A percentile compares a stretch with the other conserved stretches of the same genome.
These are phyloP conservation scores for Pterulicium gracile DNA, from an alignment of 1,284 basidiomycete species.

Conservation along the genomic window DNA sequence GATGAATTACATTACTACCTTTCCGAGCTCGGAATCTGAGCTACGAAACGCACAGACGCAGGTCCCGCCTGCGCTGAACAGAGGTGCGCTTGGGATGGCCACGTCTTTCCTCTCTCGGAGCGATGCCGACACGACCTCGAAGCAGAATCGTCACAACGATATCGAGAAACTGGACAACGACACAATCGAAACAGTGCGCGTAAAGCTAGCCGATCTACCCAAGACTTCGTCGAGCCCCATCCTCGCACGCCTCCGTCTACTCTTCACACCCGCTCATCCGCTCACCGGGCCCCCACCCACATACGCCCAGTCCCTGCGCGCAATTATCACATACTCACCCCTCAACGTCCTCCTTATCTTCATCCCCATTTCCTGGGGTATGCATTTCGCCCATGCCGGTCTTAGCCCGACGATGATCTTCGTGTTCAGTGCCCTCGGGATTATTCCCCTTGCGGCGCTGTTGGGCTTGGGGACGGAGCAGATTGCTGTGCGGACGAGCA, in stretches of 20 bases:
- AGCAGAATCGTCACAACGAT: too few species aligned
- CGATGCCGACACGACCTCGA: too few species aligned
- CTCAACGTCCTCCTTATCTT: constrained; percentile 37
- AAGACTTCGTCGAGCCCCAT: constrained; percentile 4
- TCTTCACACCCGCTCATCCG: constrained; percentile 25
- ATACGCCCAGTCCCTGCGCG: constrained; percentile 23
- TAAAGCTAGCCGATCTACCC: too few species aligned
- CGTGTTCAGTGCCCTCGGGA: constrained; percentile 36
- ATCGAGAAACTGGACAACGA: too few species aligned
- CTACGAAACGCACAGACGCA: too few species aligned
- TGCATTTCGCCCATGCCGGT: constrained; percentile 37
- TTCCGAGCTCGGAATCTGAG: too few species aligned
- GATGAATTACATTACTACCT: too few species aligned
- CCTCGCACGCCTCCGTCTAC: constrained; percentile 17
- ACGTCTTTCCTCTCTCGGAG: too few species aligned
- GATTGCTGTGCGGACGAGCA: constrained; percentile 42
- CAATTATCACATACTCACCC: constrained; percentile 28
- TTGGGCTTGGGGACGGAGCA: constrained; percentile 61
- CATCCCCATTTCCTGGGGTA: constrained; percentile 48
- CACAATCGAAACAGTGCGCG: too few species aligned
- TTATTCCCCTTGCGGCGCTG: constrained; percentile 42
- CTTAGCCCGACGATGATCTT: constrained; percentile 41
- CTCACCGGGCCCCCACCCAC: constrained; percentile 25
- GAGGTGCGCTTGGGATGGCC: too few species aligned
- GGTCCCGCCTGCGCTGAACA: too few species aligned